Conservation (phyloP, 1,139 yeast species). For the Lodderomyces elongisporus region DNA sequence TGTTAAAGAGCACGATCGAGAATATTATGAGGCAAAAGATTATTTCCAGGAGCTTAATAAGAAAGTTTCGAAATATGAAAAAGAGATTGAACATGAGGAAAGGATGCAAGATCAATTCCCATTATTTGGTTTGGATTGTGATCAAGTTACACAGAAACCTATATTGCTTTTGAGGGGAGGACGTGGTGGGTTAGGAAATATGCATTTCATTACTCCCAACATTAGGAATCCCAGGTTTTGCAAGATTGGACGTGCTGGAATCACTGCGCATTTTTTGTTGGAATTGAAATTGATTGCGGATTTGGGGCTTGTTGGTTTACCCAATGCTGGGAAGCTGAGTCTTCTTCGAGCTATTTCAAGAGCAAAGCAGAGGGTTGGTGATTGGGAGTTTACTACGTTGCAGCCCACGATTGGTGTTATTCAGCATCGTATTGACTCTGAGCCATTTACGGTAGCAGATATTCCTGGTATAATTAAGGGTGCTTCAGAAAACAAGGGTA, state of each 20-base stretch:
- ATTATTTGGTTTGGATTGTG: conserved; percentile 69
- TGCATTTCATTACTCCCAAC: conserved; percentile 82
- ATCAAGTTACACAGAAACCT: conserved; percentile 60
- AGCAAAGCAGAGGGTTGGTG: conserved; percentile 89
- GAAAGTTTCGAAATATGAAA: conserved; percentile 62
- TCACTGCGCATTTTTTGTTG: conserved; percentile 63
- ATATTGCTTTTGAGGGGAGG: conserved; percentile 78
- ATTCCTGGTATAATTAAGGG: conserved; percentile 94
- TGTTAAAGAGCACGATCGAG: conserved; percentile 70
- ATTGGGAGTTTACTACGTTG: conserved; percentile 94
- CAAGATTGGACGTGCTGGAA: conserved; percentile 68
- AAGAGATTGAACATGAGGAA: conserved; percentile 58
- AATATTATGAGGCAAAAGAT: conserved; percentile 57
- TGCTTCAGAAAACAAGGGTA: conserved; percentile 78
- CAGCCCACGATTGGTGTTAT: conserved; percentile 93
- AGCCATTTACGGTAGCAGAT: conserved; percentile 90
- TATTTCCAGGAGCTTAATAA: conserved; percentile 62
- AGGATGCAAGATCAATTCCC: conserved; percentile 66
- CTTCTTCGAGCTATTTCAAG: conserved; percentile 80
- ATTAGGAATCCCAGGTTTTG: conserved; percentile 88
- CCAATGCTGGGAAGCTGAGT: conserved; percentile 95
- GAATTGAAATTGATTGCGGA: conserved; percentile 89
- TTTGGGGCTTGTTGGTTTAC: conserved; percentile 88
- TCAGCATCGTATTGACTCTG: conserved; percentile 56
- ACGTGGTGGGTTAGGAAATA: conserved; percentile 90